Percentiles rank a stretch among this genome's conserved stretches.
These are phyloP conservation scores for Diospyros lotus DNA, from an alignment of 148 eudicot species.

Conservation along the genomic window DNA sequence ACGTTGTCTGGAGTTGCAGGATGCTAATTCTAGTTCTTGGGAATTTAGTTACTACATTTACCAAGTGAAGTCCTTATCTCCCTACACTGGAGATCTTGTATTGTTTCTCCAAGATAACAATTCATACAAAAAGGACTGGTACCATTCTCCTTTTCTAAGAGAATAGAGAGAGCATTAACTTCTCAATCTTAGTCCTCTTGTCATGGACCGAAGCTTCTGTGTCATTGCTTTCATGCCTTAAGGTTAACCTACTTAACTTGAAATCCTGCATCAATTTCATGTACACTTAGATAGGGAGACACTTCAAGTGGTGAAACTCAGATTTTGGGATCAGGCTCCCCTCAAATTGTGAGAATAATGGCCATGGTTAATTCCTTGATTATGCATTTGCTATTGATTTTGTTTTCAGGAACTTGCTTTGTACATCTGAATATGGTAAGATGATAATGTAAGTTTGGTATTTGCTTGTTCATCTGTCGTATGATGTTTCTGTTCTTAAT, in stretches of 20 bases:
- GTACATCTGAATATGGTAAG: conserved; percentile 5
- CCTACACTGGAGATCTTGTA: background rate
- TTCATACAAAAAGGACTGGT: background rate
- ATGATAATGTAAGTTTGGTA: background rate
- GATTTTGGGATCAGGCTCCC: background rate
- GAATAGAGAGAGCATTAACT: conserved; percentile 5
- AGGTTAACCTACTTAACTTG: background rate
- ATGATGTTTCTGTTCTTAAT: conserved; percentile 14
- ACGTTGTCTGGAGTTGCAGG: background rate
- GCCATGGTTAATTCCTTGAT: background rate
- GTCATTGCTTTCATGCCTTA: background rate
- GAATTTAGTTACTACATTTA: background rate
- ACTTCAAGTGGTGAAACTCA: background rate
- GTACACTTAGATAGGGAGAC: background rate
- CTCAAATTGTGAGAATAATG: background rate
- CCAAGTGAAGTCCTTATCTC: background rate
- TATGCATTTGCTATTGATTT: background rate
- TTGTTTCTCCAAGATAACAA: background rate
- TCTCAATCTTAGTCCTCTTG: background rate
- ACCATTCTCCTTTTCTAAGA: background rate
- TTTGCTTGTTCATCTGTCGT: background rate
- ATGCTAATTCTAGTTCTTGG: background rate
- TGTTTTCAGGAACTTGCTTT: background rate
- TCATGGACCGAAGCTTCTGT: background rate
- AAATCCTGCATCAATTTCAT: background rate